Base-by-base conservation (phyloP, 73 alveolate species). In the Paramecium tetraurelia region DNA sequence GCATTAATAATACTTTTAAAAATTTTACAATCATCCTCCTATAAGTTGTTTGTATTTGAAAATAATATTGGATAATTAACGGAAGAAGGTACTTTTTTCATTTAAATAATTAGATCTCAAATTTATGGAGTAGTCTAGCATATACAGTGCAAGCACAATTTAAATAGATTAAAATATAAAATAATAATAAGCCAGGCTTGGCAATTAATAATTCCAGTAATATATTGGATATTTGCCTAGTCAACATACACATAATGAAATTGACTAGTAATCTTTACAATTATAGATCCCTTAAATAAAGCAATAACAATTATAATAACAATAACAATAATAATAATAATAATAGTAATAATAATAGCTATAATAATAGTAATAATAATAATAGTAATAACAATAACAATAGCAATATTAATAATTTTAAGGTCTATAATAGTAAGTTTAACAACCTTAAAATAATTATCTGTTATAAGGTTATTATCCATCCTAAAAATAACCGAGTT, bases 61-160 rank as follows among this genome's bases (percentile, higher is more conserved):
- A 63, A 63, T 14, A 20, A n/a, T 43, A 18, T 46, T 31, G 44
- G 57, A 2, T 3, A 41, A 48, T 3, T 80, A 12, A 18, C 70
- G 21, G 41, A 21, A 43, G 90, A 80, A 5, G 90, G 90, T 80
- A 80, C 9, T 20, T 36, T 29, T 53, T 10, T 3, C 46, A 41
- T 80, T 80, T 43, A 80, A 80, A 80, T 80, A 44, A 4, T 80
- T 80, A 80, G 90, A 80, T 46, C 12, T 80, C 20, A 80, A 80
- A 33, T 80, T 44, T 35, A 44, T 80, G 90, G 76, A 80, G 24
- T 18, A 80, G 38, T 80, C 90, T 5, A 72, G 63, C 18, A 33
- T 72, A 8, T 72, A 41, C 48, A 5, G 36, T 14, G 16, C 20
- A 10, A 80, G 70, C 14, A 7, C 21, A 41, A 27, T 80, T 80